Conservation (phyloP, 805 yeast genomes). For the Diddensiella caesifluorescens region DNA sequence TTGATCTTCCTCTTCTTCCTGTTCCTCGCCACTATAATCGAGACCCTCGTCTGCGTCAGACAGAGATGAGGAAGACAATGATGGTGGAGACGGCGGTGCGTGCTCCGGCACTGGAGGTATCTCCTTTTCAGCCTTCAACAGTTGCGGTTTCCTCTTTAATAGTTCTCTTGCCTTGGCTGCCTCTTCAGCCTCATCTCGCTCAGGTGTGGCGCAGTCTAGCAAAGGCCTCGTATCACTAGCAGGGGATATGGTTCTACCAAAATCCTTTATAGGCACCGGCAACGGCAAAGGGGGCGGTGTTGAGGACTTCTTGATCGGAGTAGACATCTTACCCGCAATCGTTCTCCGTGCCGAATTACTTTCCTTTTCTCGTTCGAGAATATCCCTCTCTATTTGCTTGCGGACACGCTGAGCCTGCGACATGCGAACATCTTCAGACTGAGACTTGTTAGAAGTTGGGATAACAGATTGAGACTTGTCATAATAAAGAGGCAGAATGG, state of each 20-base stretch:
- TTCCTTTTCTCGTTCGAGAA: background rate
- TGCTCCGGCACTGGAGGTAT: constrained; percentile 3
- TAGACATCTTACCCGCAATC: background rate
- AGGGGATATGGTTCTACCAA: background rate
- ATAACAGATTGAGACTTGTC: too few relatives aligned
- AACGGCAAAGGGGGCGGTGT: constrained; percentile 8
- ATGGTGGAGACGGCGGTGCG: constrained; percentile 4
- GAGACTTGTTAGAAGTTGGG: too few relatives aligned
- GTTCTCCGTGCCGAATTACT: background rate
- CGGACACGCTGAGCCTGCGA: constrained; percentile 2
- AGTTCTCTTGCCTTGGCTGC: too few relatives aligned
- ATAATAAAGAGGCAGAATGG: too few relatives aligned
- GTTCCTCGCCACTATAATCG: background rate
- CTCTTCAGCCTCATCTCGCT: constrained; percentile 1
- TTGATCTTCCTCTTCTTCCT: too few relatives aligned
- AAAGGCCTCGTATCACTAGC: constrained; percentile 7
- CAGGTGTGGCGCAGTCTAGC: constrained; percentile 1
- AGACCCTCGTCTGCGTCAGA: background rate
- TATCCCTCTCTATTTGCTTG: background rate
- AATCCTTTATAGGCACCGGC: constrained; percentile 2
- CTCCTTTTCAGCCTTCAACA: constrained; percentile 2
- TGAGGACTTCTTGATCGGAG: background rate
- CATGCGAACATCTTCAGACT: too few relatives aligned
- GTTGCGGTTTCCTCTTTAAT: constrained; percentile 6
- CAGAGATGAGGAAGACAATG: too few relatives aligned